These are phyloP conservation scores for Polyporus tsugae DNA, from an alignment of 1,284 basidiomycete genomes.

Conservation along the genomic window DNA sequence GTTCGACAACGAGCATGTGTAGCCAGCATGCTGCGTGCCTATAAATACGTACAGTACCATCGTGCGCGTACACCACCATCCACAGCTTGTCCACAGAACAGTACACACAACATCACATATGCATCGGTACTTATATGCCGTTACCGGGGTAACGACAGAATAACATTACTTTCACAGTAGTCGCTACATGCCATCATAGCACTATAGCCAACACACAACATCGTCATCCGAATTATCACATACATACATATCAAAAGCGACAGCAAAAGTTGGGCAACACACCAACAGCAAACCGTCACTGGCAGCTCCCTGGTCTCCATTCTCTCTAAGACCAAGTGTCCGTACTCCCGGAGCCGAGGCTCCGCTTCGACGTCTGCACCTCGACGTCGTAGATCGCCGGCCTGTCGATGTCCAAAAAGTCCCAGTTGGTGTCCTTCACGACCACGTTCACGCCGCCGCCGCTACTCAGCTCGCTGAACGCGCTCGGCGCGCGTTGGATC, in stretches of 20 bases:
- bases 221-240: neutral
- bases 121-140: too few relatives aligned
- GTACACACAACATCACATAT: too few relatives aligned
- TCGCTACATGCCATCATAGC: neutral
- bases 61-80: too few relatives aligned
- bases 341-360: slow-evolving; percentile 1
- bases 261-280: neutral
- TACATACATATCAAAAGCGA: neutral
- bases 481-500: slow-evolving; percentile 23
- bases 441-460: slow-evolving; percentile 28
- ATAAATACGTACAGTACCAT: too few relatives aligned
- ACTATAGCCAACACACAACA: neutral
- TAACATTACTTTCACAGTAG: neutral
- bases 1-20: too few relatives aligned
- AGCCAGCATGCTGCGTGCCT: too few relatives aligned
- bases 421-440: slow-evolving; percentile 38
- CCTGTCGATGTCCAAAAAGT: slow-evolving; percentile 32
- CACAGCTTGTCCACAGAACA: too few relatives aligned
- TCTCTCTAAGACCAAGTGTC: neutral
- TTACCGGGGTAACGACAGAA: neutral
- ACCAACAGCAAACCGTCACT: neutral
- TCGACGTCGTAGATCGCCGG: slow-evolving; percentile 39
- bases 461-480: slow-evolving; percentile 23
- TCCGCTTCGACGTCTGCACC: slow-evolving; percentile 21
- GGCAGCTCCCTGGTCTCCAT: neutral